Conservation (phyloP, 306 rosid genomes). For the Lablab purpureus region DNA sequence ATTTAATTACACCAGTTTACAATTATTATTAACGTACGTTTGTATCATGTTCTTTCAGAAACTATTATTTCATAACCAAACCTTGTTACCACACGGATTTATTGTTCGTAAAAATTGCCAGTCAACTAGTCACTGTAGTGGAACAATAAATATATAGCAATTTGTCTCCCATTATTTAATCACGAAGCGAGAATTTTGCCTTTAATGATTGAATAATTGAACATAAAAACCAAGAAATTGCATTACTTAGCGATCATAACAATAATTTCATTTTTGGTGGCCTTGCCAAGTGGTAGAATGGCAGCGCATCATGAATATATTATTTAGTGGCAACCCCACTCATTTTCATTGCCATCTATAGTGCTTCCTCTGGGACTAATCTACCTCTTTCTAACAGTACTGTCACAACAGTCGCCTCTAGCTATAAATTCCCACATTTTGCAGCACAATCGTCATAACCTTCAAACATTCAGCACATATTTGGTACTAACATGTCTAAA, state of each 20-base stretch:
- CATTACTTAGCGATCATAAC: not conserved
- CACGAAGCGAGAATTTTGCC: not conserved
- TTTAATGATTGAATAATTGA: conserved; percentile 40
- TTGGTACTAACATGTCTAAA: conserved; percentile 7
- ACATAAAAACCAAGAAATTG: not conserved
- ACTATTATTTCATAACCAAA: not conserved
- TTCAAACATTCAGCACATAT: not conserved
- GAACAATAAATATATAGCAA: not conserved
- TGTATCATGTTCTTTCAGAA: not conserved
- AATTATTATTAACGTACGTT: not conserved
- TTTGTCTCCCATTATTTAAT: conserved; percentile 33
- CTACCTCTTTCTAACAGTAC: not conserved
- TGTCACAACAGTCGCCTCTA: not conserved
- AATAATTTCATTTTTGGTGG: conserved; percentile 34
- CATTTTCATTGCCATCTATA: not conserved
- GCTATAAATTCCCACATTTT: conserved; percentile 40
- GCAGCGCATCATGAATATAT: not conserved
- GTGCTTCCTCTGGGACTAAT: not conserved
- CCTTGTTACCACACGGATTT: not conserved
- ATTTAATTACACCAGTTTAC: not conserved
- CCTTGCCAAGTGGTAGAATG: conserved; percentile 3
- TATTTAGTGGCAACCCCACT: conserved; percentile 46
- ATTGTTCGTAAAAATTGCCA: not conserved
- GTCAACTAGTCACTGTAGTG: conserved; percentile 30
- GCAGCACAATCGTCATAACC: not conserved